These are phyloP conservation scores for Symbiodinium pilosum DNA, from an alignment of 73 alveolate genomes.

Conservation along the genomic window DNA sequence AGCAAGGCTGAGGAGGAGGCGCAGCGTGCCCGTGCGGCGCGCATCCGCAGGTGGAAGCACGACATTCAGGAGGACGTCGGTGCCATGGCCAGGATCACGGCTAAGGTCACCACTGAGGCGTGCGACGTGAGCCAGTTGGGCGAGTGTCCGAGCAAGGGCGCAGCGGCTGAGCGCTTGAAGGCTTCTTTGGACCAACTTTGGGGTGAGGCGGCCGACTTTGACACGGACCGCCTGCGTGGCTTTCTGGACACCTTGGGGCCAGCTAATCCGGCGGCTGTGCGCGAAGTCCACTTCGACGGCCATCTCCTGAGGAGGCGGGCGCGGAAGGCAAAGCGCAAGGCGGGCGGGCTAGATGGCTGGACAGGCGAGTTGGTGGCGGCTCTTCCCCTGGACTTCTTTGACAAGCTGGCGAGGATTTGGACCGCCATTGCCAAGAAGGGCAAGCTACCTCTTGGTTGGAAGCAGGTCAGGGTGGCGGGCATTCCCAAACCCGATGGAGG, in stretches of 20 bases:
- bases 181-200: neutral
- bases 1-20: neutral
- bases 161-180: neutral
- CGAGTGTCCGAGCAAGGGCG: neutral
- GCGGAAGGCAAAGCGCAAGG: neutral
- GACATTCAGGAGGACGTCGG: neutral
- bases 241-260: neutral
- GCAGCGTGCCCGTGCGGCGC: neutral
- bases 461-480: neutral
- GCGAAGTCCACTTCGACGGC: neutral
- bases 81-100: neutral
- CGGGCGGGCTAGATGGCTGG: conserved; percentile 1
- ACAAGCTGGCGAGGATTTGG: neutral
- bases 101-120: neutral
- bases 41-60: neutral
- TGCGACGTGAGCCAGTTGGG: neutral
- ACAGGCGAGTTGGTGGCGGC: neutral
- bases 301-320: neutral
- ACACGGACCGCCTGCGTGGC: neutral
- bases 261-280: neutral
- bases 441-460: neutral
- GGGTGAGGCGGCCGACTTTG: neutral
- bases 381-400: neutral
- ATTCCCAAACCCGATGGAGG: neutral
- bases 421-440: neutral